These are phyloP conservation scores for Saitozyma sp. DNA, from an alignment of 768 basidiomycete genomes.

Conservation along the genomic window DNA sequence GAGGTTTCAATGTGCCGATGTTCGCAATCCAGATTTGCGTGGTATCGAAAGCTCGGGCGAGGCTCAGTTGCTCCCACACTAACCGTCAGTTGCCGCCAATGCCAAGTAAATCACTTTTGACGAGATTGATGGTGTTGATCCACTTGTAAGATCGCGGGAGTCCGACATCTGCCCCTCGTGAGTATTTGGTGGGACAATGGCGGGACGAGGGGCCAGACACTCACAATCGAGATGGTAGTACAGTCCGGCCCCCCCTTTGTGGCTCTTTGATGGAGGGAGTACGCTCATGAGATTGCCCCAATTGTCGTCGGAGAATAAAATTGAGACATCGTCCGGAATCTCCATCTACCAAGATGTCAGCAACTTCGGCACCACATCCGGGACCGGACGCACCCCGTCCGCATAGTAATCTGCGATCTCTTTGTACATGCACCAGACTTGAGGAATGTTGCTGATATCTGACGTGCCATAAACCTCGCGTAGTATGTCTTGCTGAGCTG, in stretches of 20 bases:
- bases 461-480: too few relatives aligned
- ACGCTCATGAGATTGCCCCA: constrained; percentile 71
- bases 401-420: too few relatives aligned
- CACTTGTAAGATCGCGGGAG: constrained; percentile 68
- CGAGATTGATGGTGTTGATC: constrained; percentile 56
- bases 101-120: constrained; percentile 14
- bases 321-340: too few relatives aligned
- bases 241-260: constrained; percentile 66
- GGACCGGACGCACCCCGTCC: too few relatives aligned
- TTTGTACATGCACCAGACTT: too few relatives aligned
- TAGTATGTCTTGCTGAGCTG: too few relatives aligned
- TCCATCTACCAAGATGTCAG: too few relatives aligned
- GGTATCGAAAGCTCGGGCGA: constrained; percentile 64
- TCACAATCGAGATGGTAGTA: constrained; percentile 62
- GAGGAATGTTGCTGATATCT: too few relatives aligned
- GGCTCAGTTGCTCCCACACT: constrained; percentile 71
- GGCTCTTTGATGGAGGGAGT: constrained; percentile 60
- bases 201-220: too few relatives aligned
- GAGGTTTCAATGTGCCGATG: constrained; percentile 73
- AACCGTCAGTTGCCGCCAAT: constrained; percentile 61
- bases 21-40: constrained; percentile 69
- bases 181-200: not conserved
- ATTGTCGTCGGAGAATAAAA: constrained; percentile 63
- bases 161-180: constrained; percentile 57
- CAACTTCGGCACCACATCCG: too few relatives aligned